Conservation (phyloP, 129 eudicot genomes). For the Arctium minus region DNA sequence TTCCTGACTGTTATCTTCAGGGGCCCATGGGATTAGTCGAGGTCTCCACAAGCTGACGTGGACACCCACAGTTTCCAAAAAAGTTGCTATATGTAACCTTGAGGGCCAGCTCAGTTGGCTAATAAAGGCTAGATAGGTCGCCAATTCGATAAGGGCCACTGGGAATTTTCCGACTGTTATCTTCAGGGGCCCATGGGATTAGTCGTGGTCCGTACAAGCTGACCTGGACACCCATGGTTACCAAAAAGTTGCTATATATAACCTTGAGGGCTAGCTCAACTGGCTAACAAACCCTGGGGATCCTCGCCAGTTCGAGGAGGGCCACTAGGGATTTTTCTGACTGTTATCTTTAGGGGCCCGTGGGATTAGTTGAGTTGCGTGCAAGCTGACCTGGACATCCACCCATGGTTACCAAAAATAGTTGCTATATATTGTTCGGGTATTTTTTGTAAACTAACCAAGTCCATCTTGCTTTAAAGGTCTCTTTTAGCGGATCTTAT, state of each 20-base stretch:
- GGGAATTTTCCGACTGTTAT: neutral
- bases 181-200: neutral
- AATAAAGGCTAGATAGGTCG: no score
- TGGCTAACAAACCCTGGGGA: no score
- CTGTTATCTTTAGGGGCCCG: neutral
- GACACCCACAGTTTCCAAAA: neutral
- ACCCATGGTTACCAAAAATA: neutral
- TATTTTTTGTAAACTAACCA: neutral
- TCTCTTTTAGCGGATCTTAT: constrained; percentile 59
- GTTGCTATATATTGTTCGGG: neutral
- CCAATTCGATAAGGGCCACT: neutral
- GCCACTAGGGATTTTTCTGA: neutral
- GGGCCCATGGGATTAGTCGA: neutral
- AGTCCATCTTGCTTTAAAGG: constrained; percentile 39
- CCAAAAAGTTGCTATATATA: no score
- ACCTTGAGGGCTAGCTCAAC: no score
- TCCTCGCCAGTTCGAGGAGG: neutral
- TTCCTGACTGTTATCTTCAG: neutral
- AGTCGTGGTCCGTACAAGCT: neutral
- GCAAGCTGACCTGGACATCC: neutral
- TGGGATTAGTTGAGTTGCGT: neutral
- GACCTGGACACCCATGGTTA: neutral
- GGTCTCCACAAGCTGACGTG: neutral
- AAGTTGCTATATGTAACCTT: no score
- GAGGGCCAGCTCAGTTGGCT: no score